Evolutionary conservation across 805 yeast genomes (phyloP).

Genomic region (Lachancea kluyveri): DNA sequence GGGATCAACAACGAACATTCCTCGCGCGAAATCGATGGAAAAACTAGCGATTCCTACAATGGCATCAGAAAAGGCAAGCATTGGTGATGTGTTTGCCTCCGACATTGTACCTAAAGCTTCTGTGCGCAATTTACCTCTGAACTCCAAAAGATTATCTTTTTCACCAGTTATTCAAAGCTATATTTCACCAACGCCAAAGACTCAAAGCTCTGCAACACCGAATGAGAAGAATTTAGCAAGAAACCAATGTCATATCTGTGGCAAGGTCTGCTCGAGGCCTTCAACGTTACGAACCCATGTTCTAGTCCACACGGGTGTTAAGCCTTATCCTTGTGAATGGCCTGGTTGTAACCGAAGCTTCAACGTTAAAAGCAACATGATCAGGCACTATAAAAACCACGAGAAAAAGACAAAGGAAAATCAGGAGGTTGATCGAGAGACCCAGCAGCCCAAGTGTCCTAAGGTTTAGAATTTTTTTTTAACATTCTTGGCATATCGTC

Average conservation of each 20-base stretch:
- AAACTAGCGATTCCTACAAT: too few species aligned
- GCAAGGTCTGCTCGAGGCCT: constrained; percentile 75
- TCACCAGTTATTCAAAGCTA: constrained; percentile 3
- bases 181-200: constrained; percentile 5
- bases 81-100: neutral
- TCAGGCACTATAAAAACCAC: constrained; percentile 71
- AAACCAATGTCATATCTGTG: constrained; percentile 36
- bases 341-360: constrained; percentile 61
- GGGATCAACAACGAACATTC: too few species aligned
- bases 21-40: too few species aligned
- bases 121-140: neutral
- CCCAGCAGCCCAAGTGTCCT: too few species aligned
- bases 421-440: too few species aligned
- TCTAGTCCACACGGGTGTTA: constrained; percentile 78
- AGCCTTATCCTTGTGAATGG: constrained; percentile 62
- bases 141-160: neutral
- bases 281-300: constrained; percentile 75
- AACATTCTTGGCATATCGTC: too few species aligned
- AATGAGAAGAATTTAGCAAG: too few species aligned
- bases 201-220: too few species aligned
- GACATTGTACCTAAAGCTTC: neutral
- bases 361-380: constrained; percentile 74
- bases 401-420: constrained; percentile 4
- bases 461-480: too few species aligned
- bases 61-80: neutral